Percentiles rank a stretch among this genome's conserved stretches.
phyloP scores from a whole-genome alignment of 2,329 filamentous ascomycete species.

The Dactylellina parvicollis region DNA sequence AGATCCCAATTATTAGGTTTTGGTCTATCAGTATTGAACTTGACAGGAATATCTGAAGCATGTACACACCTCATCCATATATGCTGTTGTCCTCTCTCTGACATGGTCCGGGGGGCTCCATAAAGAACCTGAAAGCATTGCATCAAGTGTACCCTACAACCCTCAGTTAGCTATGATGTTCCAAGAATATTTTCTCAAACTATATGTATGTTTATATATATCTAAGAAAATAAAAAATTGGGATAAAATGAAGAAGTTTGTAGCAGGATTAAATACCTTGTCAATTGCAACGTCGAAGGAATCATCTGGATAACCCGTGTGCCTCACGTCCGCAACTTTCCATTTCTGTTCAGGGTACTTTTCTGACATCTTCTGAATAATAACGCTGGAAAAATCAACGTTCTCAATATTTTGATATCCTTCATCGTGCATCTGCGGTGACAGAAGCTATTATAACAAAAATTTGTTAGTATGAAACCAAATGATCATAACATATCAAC shows the following conservation, averaged over 20 bases:
- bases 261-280: constrained; percentile 55
- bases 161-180: too few relatives aligned
- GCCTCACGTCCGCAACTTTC: constrained; percentile 55
- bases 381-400: constrained; percentile 56
- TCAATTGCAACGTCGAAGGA: constrained; percentile 55
- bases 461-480: neutral
- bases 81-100: constrained; percentile 54
- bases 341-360: constrained; percentile 54
- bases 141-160: constrained; percentile 55
- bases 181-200: too few relatives aligned
- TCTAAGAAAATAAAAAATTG: too few relatives aligned
- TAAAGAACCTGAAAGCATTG: constrained; percentile 56
- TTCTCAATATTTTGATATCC: constrained; percentile 54
- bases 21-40: neutral
- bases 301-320: constrained; percentile 41
- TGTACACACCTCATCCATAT: constrained; percentile 55
- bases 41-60: too few relatives aligned
- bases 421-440: constrained; percentile 48
- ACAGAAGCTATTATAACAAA: constrained; percentile 40
- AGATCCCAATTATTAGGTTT: neutral
- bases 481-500: constrained; percentile 5
- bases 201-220: too few relatives aligned
- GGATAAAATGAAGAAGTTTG: too few relatives aligned
- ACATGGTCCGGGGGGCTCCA: constrained; percentile 56
- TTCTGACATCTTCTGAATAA: constrained; percentile 55